Evolutionary conservation across 345 rosid species (phyloP).

Genomic region (Moringa oleifera): DNA sequence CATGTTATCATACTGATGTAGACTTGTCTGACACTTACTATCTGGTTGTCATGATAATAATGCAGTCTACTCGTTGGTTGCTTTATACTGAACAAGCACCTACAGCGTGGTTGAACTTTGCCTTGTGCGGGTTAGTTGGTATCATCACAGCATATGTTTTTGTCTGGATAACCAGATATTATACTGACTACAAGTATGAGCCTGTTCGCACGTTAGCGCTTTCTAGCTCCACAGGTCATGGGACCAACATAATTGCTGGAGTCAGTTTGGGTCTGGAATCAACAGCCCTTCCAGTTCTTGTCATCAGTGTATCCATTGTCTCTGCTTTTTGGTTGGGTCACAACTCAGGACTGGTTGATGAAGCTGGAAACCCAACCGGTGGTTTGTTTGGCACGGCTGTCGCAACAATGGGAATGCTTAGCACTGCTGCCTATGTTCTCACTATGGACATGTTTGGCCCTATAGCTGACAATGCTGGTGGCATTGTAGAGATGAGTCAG

Average conservation of each 20-base stretch:
- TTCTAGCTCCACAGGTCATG: constrained; percentile 96
- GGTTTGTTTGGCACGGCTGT: constrained; percentile 99
- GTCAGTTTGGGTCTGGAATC: constrained; percentile 98
- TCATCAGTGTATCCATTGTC: constrained; percentile 73
- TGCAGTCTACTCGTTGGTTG: constrained; percentile 97
- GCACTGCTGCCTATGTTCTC: constrained; percentile 96
- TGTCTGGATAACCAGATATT: constrained; percentile 93
- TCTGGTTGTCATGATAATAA: constrained; percentile 20
- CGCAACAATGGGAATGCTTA: constrained; percentile 99
- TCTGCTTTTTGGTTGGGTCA: constrained; percentile 94
- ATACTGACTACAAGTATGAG: constrained; percentile 97
- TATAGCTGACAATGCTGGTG: constrained; percentile 99
- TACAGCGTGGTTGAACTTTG: constrained; percentile 93
- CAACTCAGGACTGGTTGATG: constrained; percentile 91
- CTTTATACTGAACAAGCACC: constrained; percentile 97
- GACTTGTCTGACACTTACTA: no score
- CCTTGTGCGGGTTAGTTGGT: constrained; percentile 93
- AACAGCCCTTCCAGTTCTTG: constrained; percentile 95
- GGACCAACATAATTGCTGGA: constrained; percentile 98
- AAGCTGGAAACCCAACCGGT: constrained; percentile 75
- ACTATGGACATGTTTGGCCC: constrained; percentile 99
- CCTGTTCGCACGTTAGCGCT: constrained; percentile 94
- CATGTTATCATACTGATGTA: no score
- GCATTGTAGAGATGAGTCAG: constrained; percentile 99
- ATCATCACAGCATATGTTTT: constrained; percentile 88